These are phyloP conservation scores for Nakazawaea ernobii DNA, from an alignment of 805 yeast species.

Conservation along the genomic window DNA sequence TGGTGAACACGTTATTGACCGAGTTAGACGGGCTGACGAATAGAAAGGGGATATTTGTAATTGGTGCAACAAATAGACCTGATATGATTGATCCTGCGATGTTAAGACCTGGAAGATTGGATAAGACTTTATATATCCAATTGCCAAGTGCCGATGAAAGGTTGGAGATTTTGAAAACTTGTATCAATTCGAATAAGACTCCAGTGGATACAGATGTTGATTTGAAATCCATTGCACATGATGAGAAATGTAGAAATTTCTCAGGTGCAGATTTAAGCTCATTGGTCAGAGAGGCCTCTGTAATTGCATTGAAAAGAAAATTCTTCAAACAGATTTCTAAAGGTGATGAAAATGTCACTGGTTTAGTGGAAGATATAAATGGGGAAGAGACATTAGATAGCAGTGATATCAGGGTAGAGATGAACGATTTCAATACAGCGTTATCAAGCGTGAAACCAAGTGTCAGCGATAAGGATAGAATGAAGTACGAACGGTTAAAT, in stretches of 20 bases:
- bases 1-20: constrained; percentile 89
- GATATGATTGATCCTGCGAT: constrained; percentile 98
- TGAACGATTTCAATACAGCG: constrained; percentile 65
- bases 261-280: constrained; percentile 97
- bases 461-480: constrained; percentile 80
- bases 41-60: constrained; percentile 85
- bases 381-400: constrained; percentile 22
- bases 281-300: constrained; percentile 90
- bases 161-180: constrained; percentile 73
- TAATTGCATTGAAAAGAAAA: constrained; percentile 71
- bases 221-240: constrained; percentile 56
- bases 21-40: constrained; percentile 94
- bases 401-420: constrained; percentile 47
- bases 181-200: constrained; percentile 64
- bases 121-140: constrained; percentile 87
- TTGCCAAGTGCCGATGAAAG: constrained; percentile 78
- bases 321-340: constrained; percentile 49
- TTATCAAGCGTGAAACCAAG: constrained; percentile 77
- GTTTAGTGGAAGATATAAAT: constrained; percentile 33
- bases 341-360: constrained; percentile 42
- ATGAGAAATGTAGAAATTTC: constrained; percentile 79
- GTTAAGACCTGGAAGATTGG: constrained; percentile 95
- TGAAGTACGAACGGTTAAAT: constrained; percentile 68
- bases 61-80: constrained; percentile 96
- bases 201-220: constrained; percentile 67